phyloP scores from a whole-genome alignment of 345 rosid genomes.

The Cochlearia excelsa region DNA sequence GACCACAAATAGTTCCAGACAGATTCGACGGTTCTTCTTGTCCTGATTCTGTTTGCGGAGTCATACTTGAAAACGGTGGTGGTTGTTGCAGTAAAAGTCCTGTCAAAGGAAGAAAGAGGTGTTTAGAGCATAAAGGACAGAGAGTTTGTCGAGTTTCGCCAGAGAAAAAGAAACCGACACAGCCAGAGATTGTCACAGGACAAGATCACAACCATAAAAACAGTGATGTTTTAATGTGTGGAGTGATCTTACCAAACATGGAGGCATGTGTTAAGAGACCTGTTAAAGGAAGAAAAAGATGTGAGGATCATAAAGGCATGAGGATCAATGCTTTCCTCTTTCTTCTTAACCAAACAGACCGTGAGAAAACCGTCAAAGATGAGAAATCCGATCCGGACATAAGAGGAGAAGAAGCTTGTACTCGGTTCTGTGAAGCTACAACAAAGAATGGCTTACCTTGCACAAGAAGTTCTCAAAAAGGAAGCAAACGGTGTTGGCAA shows the following conservation, averaged over 20 bases:
- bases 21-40: slow-evolving; percentile 12
- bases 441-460: slow-evolving; percentile 49
- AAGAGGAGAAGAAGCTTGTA: neutral
- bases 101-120: slow-evolving; percentile 64
- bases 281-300: slow-evolving; percentile 54
- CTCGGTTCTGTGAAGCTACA: slow-evolving; percentile 45
- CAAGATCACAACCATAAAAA: neutral
- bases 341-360: slow-evolving; percentile 22
- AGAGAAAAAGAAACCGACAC: slow-evolving; percentile 6
- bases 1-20: slow-evolving; percentile 50
- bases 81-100: slow-evolving; percentile 47
- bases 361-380: slow-evolving; percentile 24
- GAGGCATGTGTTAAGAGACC: slow-evolving; percentile 44
- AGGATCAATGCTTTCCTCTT: slow-evolving; percentile 40
- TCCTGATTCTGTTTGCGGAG: slow-evolving; percentile 47
- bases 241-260: slow-evolving; percentile 51
- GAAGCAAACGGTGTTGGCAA: slow-evolving; percentile 62
- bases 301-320: slow-evolving; percentile 69
- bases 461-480: slow-evolving; percentile 39
- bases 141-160: slow-evolving; percentile 39
- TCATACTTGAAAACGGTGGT: slow-evolving; percentile 43
- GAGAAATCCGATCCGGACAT: neutral
- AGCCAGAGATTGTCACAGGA: slow-evolving; percentile 15
- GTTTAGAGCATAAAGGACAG: slow-evolving; percentile 64
- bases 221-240: slow-evolving; percentile 36